Percentiles rank a stretch among this genome's conserved stretches.
Evolutionary conservation across 164 flowering plant species (phyloP).

Genomic region (Echeveria elegans): DNA sequence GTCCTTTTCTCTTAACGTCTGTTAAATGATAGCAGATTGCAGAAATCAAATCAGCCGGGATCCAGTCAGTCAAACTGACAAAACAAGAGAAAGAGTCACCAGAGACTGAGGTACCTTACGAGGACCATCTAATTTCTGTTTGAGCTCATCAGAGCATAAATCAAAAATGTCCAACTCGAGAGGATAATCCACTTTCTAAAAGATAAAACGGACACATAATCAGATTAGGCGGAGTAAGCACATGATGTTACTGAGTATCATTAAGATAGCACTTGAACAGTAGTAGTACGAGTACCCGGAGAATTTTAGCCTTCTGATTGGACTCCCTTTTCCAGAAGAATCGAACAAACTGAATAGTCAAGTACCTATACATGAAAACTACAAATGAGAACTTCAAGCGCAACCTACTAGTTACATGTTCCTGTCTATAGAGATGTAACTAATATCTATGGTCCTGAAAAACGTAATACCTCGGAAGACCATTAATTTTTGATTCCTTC

Average conservation of each 20-base stretch:
- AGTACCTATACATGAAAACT: conserved; percentile 37
- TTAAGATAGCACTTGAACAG: background rate
- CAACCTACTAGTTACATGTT: background rate
- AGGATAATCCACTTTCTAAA: conserved; percentile 96
- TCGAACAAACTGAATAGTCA: conserved; percentile 95
- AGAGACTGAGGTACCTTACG: conserved; percentile 44
- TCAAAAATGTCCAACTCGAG: conserved; percentile 90
- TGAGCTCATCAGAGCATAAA: conserved; percentile 82
- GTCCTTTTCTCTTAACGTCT: conserved; percentile 20
- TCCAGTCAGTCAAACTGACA: background rate
- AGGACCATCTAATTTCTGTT: conserved; percentile 68
- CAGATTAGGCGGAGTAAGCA: background rate
- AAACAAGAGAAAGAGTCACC: background rate
- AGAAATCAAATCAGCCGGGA: background rate
- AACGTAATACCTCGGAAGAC: conserved; percentile 87
- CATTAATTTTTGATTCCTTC: conserved; percentile 86
- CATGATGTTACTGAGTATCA: background rate
- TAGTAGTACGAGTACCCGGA: conserved; percentile 55
- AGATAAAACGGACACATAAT: conserved; percentile 3
- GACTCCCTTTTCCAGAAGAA: conserved; percentile 99
- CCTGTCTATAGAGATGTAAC: background rate
- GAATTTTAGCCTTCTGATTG: conserved; percentile 93
- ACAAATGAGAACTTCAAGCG: background rate
- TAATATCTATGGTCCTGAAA: too few species aligned
- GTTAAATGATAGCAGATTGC: background rate